Percentiles rank a stretch among this genome's conserved stretches.
These are phyloP conservation scores for Salix viminalis DNA, from an alignment of 345 rosid species.

Conservation along the genomic window DNA sequence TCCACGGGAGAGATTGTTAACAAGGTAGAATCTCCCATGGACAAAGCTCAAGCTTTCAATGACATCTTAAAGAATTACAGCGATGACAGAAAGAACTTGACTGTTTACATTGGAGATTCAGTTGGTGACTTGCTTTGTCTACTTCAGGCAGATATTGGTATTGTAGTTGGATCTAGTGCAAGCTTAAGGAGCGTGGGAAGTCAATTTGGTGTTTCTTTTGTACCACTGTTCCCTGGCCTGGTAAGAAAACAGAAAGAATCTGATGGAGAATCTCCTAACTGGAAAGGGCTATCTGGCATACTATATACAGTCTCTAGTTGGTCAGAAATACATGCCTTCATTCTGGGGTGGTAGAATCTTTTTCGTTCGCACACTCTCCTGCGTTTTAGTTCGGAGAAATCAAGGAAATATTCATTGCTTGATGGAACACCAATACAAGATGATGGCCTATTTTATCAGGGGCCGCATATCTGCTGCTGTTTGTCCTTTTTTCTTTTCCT, in stretches of 20 bases:
- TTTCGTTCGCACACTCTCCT: background rate
- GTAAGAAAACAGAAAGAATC: slow-evolving; percentile 67
- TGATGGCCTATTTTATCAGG: slow-evolving; percentile 47
- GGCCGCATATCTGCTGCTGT: slow-evolving; percentile 32
- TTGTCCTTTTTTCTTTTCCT: background rate
- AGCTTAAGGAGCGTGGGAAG: slow-evolving; percentile 79
- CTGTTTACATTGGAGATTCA: slow-evolving; percentile 82
- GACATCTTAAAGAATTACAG: slow-evolving; percentile 35
- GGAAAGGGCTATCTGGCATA: slow-evolving; percentile 71
- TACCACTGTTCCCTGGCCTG: slow-evolving; percentile 63
- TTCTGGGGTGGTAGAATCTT: slow-evolving; percentile 68
- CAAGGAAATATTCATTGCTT: slow-evolving; percentile 26
- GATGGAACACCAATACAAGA: slow-evolving; percentile 28
- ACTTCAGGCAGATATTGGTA: slow-evolving; percentile 88
- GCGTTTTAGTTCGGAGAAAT: slow-evolving; percentile 37
- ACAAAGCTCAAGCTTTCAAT: slow-evolving; percentile 64
- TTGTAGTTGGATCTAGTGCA: slow-evolving; percentile 72
- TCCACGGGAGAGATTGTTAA: slow-evolving; percentile 74
- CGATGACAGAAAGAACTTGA: slow-evolving; percentile 41
- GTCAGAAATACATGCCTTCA: slow-evolving; percentile 89
- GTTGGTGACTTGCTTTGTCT: slow-evolving; percentile 92
- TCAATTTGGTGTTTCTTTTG: slow-evolving; percentile 82
- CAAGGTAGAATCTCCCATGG: slow-evolving; percentile 68
- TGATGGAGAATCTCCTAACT: slow-evolving; percentile 39
- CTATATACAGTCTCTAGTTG: slow-evolving; percentile 83